These are phyloP conservation scores for Pichia pseudocactophila DNA, from an alignment of 805 yeast genomes.

Conservation along the genomic window DNA sequence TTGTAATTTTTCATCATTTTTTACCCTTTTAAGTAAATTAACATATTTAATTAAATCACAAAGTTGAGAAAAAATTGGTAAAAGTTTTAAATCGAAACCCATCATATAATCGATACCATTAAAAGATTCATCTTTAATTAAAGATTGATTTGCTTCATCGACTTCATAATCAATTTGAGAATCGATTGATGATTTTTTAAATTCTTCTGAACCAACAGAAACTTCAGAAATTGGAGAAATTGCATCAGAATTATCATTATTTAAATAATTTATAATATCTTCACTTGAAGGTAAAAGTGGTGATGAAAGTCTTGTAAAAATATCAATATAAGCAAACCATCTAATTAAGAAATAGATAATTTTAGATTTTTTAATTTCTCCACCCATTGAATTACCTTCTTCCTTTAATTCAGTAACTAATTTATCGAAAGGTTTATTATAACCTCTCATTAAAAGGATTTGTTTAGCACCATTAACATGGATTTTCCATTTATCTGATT, in stretches of 20 bases:
- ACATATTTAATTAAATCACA: slow-evolving; percentile 30
- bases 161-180: slow-evolving; percentile 24
- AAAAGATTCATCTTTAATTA: slow-evolving; percentile 21
- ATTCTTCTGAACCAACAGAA: background rate
- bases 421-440: slow-evolving; percentile 28
- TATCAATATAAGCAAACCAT: slow-evolving; percentile 64
- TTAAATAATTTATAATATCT: slow-evolving; percentile 15
- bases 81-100: slow-evolving; percentile 58
- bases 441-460: slow-evolving; percentile 46
- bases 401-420: slow-evolving; percentile 16
- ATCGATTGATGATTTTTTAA: background rate
- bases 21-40: slow-evolving; percentile 13
- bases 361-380: slow-evolving; percentile 27
- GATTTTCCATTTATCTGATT: slow-evolving; percentile 47
- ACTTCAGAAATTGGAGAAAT: slow-evolving; percentile 10
- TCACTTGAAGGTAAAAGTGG: slow-evolving; percentile 28
- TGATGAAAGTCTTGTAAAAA: slow-evolving; percentile 53
- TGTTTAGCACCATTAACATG: slow-evolving; percentile 64
- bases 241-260: slow-evolving; percentile 2
- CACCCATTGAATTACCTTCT: slow-evolving; percentile 13
- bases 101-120: slow-evolving; percentile 49
- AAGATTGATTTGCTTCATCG: slow-evolving; percentile 11
- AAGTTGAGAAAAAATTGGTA: slow-evolving; percentile 50
- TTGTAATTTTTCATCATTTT: background rate
- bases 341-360: slow-evolving; percentile 48